A percentile compares a stretch with the other conserved stretches of the same genome.
Evolutionary conservation across 768 basidiomycete species (phyloP).

Genomic region (Pleurotus giganteus): DNA sequence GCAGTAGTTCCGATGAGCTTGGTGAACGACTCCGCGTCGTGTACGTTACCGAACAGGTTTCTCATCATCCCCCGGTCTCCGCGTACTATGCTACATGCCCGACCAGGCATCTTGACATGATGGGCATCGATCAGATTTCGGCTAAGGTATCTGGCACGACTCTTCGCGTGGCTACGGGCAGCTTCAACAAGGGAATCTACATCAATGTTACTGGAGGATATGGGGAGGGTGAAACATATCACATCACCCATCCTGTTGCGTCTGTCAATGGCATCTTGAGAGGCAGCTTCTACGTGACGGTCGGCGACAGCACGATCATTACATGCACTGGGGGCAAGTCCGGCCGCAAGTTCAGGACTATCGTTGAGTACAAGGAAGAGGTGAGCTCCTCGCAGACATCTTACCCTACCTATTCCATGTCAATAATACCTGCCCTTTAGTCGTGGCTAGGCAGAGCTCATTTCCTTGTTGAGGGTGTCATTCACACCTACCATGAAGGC

Average conservation of each 20-base stretch:
- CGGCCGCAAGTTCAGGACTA: slow-evolving; percentile 64
- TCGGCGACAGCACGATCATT: slow-evolving; percentile 75
- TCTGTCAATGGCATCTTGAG: slow-evolving; percentile 89
- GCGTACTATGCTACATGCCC: slow-evolving; percentile 81
- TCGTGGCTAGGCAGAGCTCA: slow-evolving; percentile 90
- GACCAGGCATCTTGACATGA: slow-evolving; percentile 63
- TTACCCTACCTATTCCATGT: neutral
- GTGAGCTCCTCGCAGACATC: slow-evolving; percentile 35
- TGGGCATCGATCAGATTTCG: slow-evolving; percentile 89
- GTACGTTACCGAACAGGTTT: slow-evolving; percentile 91
- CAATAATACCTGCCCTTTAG: slow-evolving; percentile 27
- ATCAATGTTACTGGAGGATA: slow-evolving; percentile 70
- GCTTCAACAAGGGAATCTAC: slow-evolving; percentile 87
- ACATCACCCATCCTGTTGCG: slow-evolving; percentile 88
- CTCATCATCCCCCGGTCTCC: slow-evolving; percentile 95
- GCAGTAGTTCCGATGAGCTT: slow-evolving; percentile 15
- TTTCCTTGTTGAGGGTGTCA: slow-evolving; percentile 83
- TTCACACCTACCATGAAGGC: slow-evolving; percentile 75
- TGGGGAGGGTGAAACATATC: slow-evolving; percentile 79
- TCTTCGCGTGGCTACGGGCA: slow-evolving; percentile 78
- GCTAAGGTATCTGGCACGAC: slow-evolving; percentile 90
- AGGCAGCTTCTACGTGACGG: slow-evolving; percentile 89
- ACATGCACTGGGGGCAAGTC: slow-evolving; percentile 73
- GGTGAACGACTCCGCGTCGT: slow-evolving; percentile 50
- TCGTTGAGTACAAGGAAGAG: slow-evolving; percentile 97